Evolutionary conservation across 2,329 filamentous ascomycete genomes (phyloP), one percentile per base, ranked within the genome.

Genomic region (Botrytis porri): DNA sequence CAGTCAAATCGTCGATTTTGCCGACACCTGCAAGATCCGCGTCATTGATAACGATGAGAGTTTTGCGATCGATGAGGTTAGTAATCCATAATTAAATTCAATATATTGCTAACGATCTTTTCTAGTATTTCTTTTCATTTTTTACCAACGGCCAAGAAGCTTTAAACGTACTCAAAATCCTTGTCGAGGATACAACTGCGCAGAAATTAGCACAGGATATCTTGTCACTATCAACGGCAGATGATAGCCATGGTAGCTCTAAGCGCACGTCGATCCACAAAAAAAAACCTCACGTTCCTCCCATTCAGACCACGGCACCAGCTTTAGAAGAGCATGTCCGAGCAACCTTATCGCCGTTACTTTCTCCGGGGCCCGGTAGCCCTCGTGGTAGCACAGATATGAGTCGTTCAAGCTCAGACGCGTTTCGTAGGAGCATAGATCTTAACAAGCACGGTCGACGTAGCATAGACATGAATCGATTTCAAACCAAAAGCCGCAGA

Each of bases 11-110:
- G 88, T 97, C 72, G 93, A 97, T 76, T 94, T 97, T 81, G 94
- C 94, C 35, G 93, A 98, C 75, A 98, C 96, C 0, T 92, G 97
- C 84, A 98, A 97, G 82, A 90, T 99, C 75, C 89, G 94, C 54
- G 94, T 98, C 61, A 90, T 98, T 73, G 95, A 98, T 80, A 97
- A 94, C 76, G 93, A 96, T 76, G 95, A 98, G 82, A 97, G 94
- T 0, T 98, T 93, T 82, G 95, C 95, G 4, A 93, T 98, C 76
- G 96, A 99, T 79, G 96, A 99, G 86, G 93, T 93, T 84, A 76
- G 84, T 80, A 39, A 32, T 12, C 32, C 48, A 29, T 41, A 25
- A 51, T 43, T 3, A 69, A 32, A 73, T 39, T 54, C 71, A 43
- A 45, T 59, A n/a, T 62, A 75, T 54, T 43, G 48, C 79, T 83